phyloP scores from a whole-genome alignment of 2,329 filamentous ascomycete species.

The Aaosphaeria arxii region DNA sequence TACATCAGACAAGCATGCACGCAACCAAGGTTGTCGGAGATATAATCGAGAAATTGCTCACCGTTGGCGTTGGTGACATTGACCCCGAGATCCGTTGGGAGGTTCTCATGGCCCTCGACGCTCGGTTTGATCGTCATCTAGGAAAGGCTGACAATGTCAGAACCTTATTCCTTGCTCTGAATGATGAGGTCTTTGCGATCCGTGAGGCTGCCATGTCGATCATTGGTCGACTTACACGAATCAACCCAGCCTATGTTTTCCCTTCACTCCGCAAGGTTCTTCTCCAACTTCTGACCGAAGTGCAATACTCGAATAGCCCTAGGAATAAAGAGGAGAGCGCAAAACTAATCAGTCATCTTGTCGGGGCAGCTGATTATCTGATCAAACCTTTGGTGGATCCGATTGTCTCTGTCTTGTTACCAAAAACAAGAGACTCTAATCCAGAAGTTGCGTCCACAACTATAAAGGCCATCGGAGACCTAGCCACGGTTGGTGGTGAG shows the following conservation, averaged over 20 bases:
- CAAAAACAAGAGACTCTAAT: conserved; percentile 82
- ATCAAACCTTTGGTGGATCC: conserved; percentile 97
- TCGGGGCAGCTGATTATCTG: conserved; percentile 86
- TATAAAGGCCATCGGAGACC: conserved; percentile 89
- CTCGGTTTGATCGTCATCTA: conserved; percentile 93
- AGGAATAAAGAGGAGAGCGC: conserved; percentile 96
- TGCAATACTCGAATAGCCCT: conserved; percentile 92
- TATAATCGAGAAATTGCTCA: conserved; percentile 94
- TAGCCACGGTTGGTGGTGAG: conserved; percentile 89
- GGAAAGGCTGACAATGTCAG: conserved; percentile 97
- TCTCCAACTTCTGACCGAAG: conserved; percentile 92
- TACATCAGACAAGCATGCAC: conserved; percentile 96
- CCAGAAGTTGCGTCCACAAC: conserved; percentile 90
- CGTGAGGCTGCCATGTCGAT: conserved; percentile 94
- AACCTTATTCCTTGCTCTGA: conserved; percentile 89
- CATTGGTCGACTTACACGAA: conserved; percentile 84
- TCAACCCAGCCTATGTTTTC: conserved; percentile 97
- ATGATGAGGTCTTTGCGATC: conserved; percentile 90
- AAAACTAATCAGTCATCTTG: conserved; percentile 85
- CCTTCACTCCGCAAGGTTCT: conserved; percentile 91
- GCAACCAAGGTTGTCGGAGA: conserved; percentile 96
- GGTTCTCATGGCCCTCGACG: conserved; percentile 84
- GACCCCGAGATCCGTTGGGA: conserved; percentile 86
- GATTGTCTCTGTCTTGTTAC: conserved; percentile 91
- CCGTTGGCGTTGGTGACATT: conserved; percentile 86